phyloP scores from a whole-genome alignment of 257 asterid genomes.

The Paraleonurus japonicus region DNA sequence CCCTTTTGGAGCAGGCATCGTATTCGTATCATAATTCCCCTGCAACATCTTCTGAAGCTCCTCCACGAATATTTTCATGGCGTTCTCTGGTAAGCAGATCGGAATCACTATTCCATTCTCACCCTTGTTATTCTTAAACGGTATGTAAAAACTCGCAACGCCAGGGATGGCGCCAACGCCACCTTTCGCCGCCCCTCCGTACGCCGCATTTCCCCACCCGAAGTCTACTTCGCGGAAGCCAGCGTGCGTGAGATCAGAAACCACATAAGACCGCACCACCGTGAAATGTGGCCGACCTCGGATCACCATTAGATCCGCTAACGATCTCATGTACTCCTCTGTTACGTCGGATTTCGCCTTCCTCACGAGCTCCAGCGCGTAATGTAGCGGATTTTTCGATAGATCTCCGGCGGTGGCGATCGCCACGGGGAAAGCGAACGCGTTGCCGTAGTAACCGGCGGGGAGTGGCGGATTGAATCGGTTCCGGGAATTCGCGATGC shows the following conservation, averaged over 20 bases:
- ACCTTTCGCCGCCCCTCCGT: constrained; percentile 67
- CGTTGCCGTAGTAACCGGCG: constrained; percentile 55
- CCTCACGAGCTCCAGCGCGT: constrained; percentile 48
- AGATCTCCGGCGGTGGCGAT: constrained; percentile 33
- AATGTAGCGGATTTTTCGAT: constrained; percentile 32
- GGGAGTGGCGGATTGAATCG: constrained; percentile 51
- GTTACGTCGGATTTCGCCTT: constrained; percentile 45
- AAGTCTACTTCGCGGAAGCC: constrained; percentile 62
- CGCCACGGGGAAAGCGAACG: constrained; percentile 46
- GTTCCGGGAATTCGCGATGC: constrained; percentile 39
- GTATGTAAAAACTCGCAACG: constrained; percentile 51
- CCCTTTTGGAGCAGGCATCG: background rate
- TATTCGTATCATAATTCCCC: constrained; percentile 16
- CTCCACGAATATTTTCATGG: constrained; percentile 53
- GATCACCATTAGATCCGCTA: constrained; percentile 52
- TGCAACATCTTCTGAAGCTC: constrained; percentile 42
- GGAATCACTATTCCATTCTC: constrained; percentile 65
- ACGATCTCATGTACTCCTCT: constrained; percentile 53
- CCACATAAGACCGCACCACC: constrained; percentile 41
- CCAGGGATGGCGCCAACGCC: constrained; percentile 67
- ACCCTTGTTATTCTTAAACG: constrained; percentile 48
- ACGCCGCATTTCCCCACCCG: constrained; percentile 70
- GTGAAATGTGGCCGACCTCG: constrained; percentile 51
- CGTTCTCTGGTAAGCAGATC: constrained; percentile 45
- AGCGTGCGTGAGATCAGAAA: constrained; percentile 56